Conservation (phyloP, 116 monocot species). For the Thalassia testudinum region DNA sequence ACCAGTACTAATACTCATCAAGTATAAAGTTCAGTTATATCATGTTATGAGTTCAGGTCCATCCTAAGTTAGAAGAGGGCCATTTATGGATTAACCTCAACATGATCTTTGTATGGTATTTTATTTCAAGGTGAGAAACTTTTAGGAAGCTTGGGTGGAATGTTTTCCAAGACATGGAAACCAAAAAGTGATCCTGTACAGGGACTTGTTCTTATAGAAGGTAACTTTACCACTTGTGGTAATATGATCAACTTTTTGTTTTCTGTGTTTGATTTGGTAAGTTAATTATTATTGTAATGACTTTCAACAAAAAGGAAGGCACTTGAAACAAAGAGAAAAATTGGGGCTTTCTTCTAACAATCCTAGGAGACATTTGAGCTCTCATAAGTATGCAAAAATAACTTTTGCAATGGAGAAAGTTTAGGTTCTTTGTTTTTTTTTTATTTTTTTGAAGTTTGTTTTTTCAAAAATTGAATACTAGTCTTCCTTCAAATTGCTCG, state of each 20-base stretch:
- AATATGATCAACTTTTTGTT: too few species aligned
- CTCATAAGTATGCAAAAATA: slow-evolving; percentile 20
- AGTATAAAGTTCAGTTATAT: too few species aligned
- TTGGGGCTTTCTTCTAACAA: slow-evolving; percentile 24
- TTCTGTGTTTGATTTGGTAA: not conserved
- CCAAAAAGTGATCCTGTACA: slow-evolving; percentile 57
- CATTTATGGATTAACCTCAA: too few species aligned
- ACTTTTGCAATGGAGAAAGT: slow-evolving; percentile 53
- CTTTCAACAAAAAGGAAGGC: slow-evolving; percentile 14
- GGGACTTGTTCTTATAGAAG: slow-evolving; percentile 45
- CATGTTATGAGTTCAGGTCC: too few species aligned
- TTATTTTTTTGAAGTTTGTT: too few species aligned
- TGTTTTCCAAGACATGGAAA: slow-evolving; percentile 86
- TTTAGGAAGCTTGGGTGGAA: slow-evolving; percentile 70
- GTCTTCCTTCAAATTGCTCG: too few species aligned
- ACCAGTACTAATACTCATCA: too few species aligned
- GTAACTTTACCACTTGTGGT: slow-evolving; percentile 10
- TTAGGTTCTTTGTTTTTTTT: slow-evolving; percentile 19
- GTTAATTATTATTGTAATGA: not conserved
- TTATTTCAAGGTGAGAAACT: slow-evolving; percentile 68
- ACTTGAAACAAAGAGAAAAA: slow-evolving; percentile 47
- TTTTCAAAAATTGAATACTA: too few species aligned
- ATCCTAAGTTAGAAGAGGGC: too few species aligned
- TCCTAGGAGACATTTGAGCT: slow-evolving; percentile 11
- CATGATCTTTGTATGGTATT: not conserved